Percentiles rank a stretch among this genome's conserved stretches.
phyloP scores from a whole-genome alignment of 345 rosid genomes.

The Garcia nutans region DNA sequence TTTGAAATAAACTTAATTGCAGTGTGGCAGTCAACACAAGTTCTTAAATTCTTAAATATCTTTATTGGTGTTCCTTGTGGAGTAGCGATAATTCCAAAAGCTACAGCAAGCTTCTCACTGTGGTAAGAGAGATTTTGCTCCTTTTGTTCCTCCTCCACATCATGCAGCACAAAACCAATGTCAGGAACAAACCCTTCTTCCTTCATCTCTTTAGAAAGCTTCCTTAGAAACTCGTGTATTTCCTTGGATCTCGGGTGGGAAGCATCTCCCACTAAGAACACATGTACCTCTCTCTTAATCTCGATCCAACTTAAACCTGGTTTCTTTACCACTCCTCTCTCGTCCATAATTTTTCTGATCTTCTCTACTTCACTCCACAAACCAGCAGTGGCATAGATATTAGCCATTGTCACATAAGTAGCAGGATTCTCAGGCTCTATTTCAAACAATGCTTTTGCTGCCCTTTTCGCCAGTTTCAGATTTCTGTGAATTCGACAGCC shows the following conservation, averaged over 20 bases:
- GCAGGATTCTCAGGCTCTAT: slow-evolving; percentile 89
- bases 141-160: slow-evolving; percentile 89
- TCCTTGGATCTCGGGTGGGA: slow-evolving; percentile 63
- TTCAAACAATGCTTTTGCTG: slow-evolving; percentile 66
- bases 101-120: slow-evolving; percentile 92
- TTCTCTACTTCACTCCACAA: slow-evolving; percentile 69
- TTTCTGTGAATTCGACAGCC: slow-evolving; percentile 82
- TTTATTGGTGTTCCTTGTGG: slow-evolving; percentile 59
- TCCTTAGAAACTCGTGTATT: slow-evolving; percentile 51
- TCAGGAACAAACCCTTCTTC: slow-evolving; percentile 84
- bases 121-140: slow-evolving; percentile 79
- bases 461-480: slow-evolving; percentile 65
- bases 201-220: slow-evolving; percentile 63
- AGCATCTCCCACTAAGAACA: slow-evolving; percentile 68
- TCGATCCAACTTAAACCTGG: slow-evolving; percentile 88
- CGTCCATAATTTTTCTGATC: slow-evolving; percentile 64
- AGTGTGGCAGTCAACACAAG: slow-evolving; percentile 87
- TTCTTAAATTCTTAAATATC: slow-evolving; percentile 80
- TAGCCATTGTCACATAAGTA: slow-evolving; percentile 85
- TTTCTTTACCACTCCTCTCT: slow-evolving; percentile 56
- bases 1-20: slow-evolving; percentile 85
- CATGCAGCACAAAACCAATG: slow-evolving; percentile 71
- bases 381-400: slow-evolving; percentile 74
- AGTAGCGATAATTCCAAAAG: slow-evolving; percentile 75
- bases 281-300: slow-evolving; percentile 59